These are phyloP conservation scores for Podospora pseudocomata DNA, from an alignment of 495 filamentous ascomycete genomes.

Conservation along the genomic window DNA sequence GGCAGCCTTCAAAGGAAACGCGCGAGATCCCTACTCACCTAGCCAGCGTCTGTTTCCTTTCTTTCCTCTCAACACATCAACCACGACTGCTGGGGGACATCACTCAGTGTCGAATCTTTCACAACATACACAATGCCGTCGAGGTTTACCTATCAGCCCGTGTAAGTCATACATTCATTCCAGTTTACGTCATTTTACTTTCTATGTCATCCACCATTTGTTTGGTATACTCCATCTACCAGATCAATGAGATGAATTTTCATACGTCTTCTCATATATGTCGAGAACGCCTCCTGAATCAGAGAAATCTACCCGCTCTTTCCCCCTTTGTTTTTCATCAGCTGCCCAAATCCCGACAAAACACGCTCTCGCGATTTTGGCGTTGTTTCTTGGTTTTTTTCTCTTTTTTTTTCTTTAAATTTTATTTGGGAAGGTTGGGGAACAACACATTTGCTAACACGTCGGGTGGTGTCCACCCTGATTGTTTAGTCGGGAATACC, in stretches of 20 bases:
- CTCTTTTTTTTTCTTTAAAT: neutral
- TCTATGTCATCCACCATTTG: neutral
- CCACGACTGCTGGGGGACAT: no score
- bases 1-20: neutral
- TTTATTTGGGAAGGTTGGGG: no score
- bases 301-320: neutral
- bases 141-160: constrained; percentile 31
- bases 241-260: neutral
- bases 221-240: no score
- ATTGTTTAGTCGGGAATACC: constrained; percentile 30
- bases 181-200: neutral
- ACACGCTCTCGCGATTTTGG: constrained; percentile 3
- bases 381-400: neutral
- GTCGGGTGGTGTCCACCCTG: constrained; percentile 4
- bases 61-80: neutral
- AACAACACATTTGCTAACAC: constrained; percentile 3
- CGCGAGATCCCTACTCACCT: neutral
- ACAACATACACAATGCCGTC: constrained; percentile 26
- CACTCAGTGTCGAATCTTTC: neutral
- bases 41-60: constrained; percentile 9
- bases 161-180: constrained; percentile 21
- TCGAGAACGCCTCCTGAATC: neutral
- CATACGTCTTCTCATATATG: no score
- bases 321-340: neutral
- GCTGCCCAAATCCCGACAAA: neutral